Conservation (phyloP, 1,284 basidiomycete genomes). For the Ceratobasidium sp. region DNA sequence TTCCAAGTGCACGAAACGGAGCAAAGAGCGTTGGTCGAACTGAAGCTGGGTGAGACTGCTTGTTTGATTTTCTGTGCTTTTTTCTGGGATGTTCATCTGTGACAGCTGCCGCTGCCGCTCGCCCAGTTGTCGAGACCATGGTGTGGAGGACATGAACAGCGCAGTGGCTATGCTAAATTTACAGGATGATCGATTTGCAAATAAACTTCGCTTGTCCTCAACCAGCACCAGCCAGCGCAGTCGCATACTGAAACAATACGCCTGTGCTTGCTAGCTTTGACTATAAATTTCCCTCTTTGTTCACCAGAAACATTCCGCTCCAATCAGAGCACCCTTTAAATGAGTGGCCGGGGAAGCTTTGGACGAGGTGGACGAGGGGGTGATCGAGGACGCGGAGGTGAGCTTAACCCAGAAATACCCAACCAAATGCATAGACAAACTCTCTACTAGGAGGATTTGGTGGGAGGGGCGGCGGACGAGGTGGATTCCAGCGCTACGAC, state of each 20-base stretch:
- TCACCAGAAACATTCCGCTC: neutral
- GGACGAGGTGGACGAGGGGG: conserved; percentile 53
- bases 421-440: conserved; percentile 26
- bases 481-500: conserved; percentile 76
- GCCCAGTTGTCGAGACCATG: conserved; percentile 26
- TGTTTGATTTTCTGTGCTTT: conserved; percentile 28
- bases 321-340: conserved; percentile 49
- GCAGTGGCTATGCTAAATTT: conserved; percentile 45
- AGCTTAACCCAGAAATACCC: neutral
- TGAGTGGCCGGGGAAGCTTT: conserved; percentile 61
- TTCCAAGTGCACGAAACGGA: conserved; percentile 93
- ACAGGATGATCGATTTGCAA: conserved; percentile 36
- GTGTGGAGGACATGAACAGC: neutral
- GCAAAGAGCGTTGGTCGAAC: conserved; percentile 71
- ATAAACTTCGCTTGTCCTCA: conserved; percentile 1
- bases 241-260: neutral
- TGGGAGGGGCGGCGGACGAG: conserved; percentile 62
- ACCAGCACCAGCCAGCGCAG: neutral
- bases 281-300: neutral
- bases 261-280: neutral
- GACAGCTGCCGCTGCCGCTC: neutral
- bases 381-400: conserved; percentile 44
- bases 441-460: conserved; percentile 54
- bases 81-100: conserved; percentile 30
- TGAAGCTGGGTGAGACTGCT: neutral